Percentiles rank a stretch among this genome's conserved stretches.
These are phyloP conservation scores for Periconia sp. DNA, from an alignment of 2,329 filamentous ascomycete species.

Conservation along the genomic window DNA sequence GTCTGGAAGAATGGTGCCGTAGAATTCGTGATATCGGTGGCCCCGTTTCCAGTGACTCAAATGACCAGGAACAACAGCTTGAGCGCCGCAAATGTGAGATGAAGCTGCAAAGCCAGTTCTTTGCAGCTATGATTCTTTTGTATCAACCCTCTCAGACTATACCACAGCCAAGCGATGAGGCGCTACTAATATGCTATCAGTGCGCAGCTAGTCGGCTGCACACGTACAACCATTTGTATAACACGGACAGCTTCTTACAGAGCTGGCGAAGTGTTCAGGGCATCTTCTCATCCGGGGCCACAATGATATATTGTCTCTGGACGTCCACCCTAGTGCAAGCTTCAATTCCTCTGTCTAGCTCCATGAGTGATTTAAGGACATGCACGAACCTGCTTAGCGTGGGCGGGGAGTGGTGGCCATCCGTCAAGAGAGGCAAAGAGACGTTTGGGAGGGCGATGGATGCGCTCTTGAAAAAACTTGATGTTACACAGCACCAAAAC, in stretches of 20 bases:
- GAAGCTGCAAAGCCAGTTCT: constrained; percentile 42
- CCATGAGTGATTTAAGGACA: constrained; percentile 33
- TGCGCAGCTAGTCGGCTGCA: constrained; percentile 31
- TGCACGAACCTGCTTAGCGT: constrained; percentile 48
- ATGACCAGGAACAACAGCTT: constrained; percentile 10
- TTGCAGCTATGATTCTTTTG: constrained; percentile 42
- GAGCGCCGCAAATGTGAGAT: constrained; percentile 23
- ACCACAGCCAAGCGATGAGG: constrained; percentile 31
- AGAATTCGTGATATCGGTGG: constrained; percentile 12
- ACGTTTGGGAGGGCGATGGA: constrained; percentile 12
- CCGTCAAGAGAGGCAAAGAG: constrained; percentile 23
- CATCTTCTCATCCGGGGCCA: constrained; percentile 47
- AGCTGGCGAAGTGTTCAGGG: constrained; percentile 48
- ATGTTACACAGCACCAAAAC: no score
- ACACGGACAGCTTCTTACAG: constrained; percentile 38
- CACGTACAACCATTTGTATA: constrained; percentile 40
- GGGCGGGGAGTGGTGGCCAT: constrained; percentile 51
- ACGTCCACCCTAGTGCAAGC: constrained; percentile 36
- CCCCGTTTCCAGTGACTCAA: background rate
- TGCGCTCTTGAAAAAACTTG: constrained; percentile 7
- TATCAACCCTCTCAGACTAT: constrained; percentile 47
- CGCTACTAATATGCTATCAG: constrained; percentile 39
- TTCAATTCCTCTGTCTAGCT: constrained; percentile 23
- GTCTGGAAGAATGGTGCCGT: constrained; percentile 27
- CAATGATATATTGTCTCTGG: constrained; percentile 49